Evolutionary conservation across 176 grass and related monocot genomes (phyloP), one percentile per base, ranked within the genome.

Genomic region (Eremochloa ophiuroides): DNA sequence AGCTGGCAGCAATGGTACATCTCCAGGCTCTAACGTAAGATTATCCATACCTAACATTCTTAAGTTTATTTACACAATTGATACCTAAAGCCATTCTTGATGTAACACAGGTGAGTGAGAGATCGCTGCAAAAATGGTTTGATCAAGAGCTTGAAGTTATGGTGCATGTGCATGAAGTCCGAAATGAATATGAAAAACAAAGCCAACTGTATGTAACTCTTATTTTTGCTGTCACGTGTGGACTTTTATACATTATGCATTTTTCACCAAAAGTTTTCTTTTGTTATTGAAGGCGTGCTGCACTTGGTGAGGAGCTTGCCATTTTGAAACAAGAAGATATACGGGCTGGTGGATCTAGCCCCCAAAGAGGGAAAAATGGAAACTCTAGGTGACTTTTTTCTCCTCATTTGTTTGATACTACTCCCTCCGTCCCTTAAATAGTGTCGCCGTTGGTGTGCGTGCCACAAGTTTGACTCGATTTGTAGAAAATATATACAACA

Each of bases 131-230:
- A 88, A 90, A 83, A 75, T 99, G 96, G 96, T 77, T 99, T 59
- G 93, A 99, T 83, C 93, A 99, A 71, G 97, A 99, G 76, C 89
- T 99, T 88, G 96, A 99, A 90, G 91, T 99, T 42, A 93, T 99
- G 90, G 83, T 96, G 22, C 93, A 95, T 90, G 90, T 99, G 31
- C 91, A 99, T 73, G 97, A 99, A 95, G 97, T 99, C 34, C 86
- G 93, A 43, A 91, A 91, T 37, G 97, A 93, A 92, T 99, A 99
- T 40, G 93, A 96, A 76, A 99, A 99, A 69, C 97, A 99, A 91
- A 95, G 88, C 73, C 88, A 99, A 93, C 53, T 96, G 97, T 99
- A 88, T 58, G 89, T 87, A 41, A 30, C 75, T 85, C 18, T 15
- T 43, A 77, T 39, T 87, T 86, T 18, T 80, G 3, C 74, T 63